Conservation (phyloP, 2,329 filamentous ascomycete species). For the Teratosphaeria destructans region DNA sequence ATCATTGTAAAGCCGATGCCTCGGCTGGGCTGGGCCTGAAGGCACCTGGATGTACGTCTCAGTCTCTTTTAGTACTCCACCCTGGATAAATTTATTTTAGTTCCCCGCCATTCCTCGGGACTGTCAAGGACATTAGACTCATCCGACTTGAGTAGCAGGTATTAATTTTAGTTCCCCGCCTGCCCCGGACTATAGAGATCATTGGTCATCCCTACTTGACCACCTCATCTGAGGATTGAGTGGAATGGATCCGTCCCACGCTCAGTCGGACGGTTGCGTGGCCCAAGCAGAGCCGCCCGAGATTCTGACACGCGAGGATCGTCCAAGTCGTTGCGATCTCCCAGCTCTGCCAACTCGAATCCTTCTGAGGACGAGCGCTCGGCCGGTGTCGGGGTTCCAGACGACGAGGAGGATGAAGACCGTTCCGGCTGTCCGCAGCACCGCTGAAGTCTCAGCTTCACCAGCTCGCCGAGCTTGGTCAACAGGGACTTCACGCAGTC, state of each 20-base stretch:
- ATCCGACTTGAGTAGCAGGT: neutral
- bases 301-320: neutral
- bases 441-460: neutral
- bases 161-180: neutral
- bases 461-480: neutral
- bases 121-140: neutral
- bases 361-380: neutral
- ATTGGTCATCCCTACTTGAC: neutral
- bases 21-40: neutral
- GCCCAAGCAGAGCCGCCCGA: neutral
- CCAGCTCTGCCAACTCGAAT: neutral
- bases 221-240: neutral
- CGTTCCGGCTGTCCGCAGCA: neutral
- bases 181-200: neutral
- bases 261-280: neutral
- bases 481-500: neutral
- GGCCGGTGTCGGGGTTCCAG: neutral
- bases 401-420: neutral
- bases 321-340: neutral
- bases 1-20: neutral
- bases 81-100: neutral
- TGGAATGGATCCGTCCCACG: neutral
- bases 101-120: neutral
- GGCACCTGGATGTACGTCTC: neutral
- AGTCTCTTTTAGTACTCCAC: neutral